Base-by-base conservation (phyloP, 805 yeast species). In the Wickerhamiella qilinensis region DNA sequence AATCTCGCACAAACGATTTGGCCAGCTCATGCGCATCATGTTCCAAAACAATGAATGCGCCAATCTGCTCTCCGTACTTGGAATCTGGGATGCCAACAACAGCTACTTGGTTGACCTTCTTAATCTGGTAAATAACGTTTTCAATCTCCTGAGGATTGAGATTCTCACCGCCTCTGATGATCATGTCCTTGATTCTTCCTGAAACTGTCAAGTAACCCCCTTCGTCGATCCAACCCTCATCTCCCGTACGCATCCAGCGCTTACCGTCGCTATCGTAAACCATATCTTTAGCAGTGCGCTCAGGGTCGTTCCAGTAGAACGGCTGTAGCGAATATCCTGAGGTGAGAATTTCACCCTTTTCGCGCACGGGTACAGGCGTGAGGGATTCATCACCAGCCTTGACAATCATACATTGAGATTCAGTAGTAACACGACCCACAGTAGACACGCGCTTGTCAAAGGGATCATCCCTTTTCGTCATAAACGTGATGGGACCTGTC, bases 81-180 rank as follows among this genome's bases (percentile, higher is more conserved):
- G 38, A 44, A 37, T 51, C 53, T 11, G 55, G 53, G 14, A 50
- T 49, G 9, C 56, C 58, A 2, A 53, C 56, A 21, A 53, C 54
- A 12, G 52, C 42, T 3, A 54, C 57, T 36, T 52, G 54, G 16
- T 44, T 40, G n/a, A 53, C 42, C 20, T 42, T 40, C 14, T 46
- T 47, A 36, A 52, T 54, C 17, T 43, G 39, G 27, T 49, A 50
- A 6, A 53, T 42, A 5, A 44, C 48, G 27, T 53, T 53, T 33
- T 53, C 57, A 21, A 53, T 50, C 24, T 53, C 57, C 29, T 52
- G 38, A 2, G 57, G 57, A 27, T 52, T 56, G 28, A 53, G 49
- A 37, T 53, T 53, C 38, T 53, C 57, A 3, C 57, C 57, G 11
- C 57, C 57, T 16, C 57, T 48, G 30, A 53, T 53, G 35, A 53